Evolutionary conservation across 768 basidiomycete species (phyloP), one percentile per base, ranked within the genome.

Genomic region (Termitomyces sp.): DNA sequence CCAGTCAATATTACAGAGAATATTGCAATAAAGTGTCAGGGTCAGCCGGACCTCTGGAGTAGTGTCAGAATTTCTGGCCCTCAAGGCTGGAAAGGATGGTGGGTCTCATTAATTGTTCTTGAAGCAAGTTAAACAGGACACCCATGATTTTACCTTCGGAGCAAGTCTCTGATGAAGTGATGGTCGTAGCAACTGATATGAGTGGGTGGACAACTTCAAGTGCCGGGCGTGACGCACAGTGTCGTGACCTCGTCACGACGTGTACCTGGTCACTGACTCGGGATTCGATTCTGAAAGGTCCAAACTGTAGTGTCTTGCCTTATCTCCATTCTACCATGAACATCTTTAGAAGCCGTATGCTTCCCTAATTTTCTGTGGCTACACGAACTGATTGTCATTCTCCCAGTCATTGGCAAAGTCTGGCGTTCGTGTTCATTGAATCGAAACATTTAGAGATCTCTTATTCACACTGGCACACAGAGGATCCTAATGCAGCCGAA

Each of bases 401-500:
- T 6, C 52, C 49, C 61, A 95, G 94, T 96, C 37, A 80, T 94
- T 58, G 88, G 91, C 61, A 92, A 86, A 82, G 93, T 97, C 70
- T 95, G 93, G 93, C 91, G 94, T 95, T 72, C 71, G 93, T 84
- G 40, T 61, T 56, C 51, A 55, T 52, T 59, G 44, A 41, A 46
- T 59, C 25, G 21, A 43, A 39, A 46, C 58, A 46, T 59, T 54
- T 44, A 41, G 60, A 68, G 45, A 54, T 52, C 19, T 41, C 6
- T 44, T 12, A 51, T 68, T 73, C 63, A 75, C 61, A 60, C 57
- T 58, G 59, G 50, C 60, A 60, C 63, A 60, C 67, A 95, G 94
- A 94, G 68, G 94, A 96, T 70, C 89, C 94, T 41, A 92, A 95
- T 71, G 91, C 93, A 52, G 84, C 93, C 32, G 96, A 98, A 72